These are phyloP conservation scores for Lomentospora prolificans DNA, from an alignment of 2,329 filamentous ascomycete species.

Conservation along the genomic window DNA sequence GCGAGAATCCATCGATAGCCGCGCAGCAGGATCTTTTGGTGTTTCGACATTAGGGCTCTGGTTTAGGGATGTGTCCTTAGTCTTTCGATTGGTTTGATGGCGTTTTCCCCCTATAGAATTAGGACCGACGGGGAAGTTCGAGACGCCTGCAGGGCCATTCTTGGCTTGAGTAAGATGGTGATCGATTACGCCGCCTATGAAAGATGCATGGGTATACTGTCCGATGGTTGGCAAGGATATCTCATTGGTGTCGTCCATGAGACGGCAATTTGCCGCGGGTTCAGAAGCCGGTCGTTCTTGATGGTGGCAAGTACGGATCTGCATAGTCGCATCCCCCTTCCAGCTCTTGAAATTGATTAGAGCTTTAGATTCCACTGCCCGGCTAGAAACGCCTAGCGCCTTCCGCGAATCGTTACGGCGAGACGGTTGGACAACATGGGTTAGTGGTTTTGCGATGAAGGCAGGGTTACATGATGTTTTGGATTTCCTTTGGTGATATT, in stretches of 20 bases:
- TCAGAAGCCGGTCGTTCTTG: constrained; percentile 5
- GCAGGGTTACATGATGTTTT: constrained; percentile 42
- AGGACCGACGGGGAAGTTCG: no score
- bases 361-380: constrained; percentile 5
- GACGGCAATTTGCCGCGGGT: no score
- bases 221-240: no score
- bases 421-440: neutral
- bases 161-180: neutral
- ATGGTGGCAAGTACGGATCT: neutral
- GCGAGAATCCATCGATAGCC: no score
- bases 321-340: constrained; percentile 2
- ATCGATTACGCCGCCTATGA: constrained; percentile 2
- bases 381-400: neutral
- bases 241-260: no score
- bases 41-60: no score
- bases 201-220: neutral
- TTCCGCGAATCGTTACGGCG: neutral
- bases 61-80: no score
- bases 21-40: no score
- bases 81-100: neutral
- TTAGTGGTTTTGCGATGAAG: constrained; percentile 18
- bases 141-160: neutral
- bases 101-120: no score
- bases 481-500: constrained; percentile 49
- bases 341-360: neutral